phyloP scores from a whole-genome alignment of 306 rosid genomes.

The Vigna nakashimae region DNA sequence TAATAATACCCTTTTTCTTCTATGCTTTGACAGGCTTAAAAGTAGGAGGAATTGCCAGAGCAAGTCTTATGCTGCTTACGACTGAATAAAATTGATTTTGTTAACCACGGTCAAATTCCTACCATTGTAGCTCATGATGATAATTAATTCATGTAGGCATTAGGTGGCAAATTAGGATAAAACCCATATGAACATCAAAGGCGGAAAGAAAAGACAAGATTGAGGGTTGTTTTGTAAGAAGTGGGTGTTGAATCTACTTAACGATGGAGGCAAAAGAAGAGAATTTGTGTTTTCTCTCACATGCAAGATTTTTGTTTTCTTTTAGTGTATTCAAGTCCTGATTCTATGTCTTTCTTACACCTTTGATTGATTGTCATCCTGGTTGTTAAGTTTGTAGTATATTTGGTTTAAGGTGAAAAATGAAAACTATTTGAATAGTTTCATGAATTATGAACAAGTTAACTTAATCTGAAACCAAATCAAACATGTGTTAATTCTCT shows the following conservation, averaged over 20 bases:
- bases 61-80: slow-evolving; percentile 82
- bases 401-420: too few relatives aligned
- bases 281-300: not conserved
- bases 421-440: too few relatives aligned
- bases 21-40: slow-evolving; percentile 71
- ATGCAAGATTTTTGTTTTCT: not conserved
- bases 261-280: not conserved
- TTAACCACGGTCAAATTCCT: slow-evolving; percentile 82
- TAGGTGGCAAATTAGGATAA: not conserved
- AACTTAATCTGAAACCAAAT: too few relatives aligned
- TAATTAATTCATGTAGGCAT: slow-evolving; percentile 27
- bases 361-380: not conserved
- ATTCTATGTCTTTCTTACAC: not conserved
- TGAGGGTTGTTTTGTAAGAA: slow-evolving; percentile 14
- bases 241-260: not conserved
- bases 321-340: not conserved
- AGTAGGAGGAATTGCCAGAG: slow-evolving; percentile 89
- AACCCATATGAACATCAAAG: not conserved
- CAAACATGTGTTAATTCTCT: too few relatives aligned
- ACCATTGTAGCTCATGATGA: slow-evolving; percentile 63
- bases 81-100: slow-evolving; percentile 80
- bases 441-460: too few relatives aligned
- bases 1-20: not conserved
- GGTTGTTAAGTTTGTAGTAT: too few relatives aligned
- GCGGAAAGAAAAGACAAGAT: not conserved